phyloP scores from a whole-genome alignment of 2,329 filamentous ascomycete species.

The Purpureocillium lavendulum region DNA sequence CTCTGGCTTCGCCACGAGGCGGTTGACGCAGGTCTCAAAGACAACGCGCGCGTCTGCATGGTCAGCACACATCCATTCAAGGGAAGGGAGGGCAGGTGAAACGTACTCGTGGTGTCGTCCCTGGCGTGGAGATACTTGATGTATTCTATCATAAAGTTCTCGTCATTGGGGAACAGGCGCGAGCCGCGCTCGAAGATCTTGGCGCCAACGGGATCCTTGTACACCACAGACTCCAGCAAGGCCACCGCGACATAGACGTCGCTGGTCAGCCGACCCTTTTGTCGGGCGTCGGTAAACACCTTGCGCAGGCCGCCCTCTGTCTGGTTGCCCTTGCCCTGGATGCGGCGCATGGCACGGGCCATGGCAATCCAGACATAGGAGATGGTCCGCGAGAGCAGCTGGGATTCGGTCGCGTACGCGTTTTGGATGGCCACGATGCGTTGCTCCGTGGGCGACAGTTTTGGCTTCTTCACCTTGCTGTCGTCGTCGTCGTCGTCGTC shows the following conservation, averaged over 20 bases:
- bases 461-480: conserved; percentile 26
- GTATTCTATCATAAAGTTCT: conserved; percentile 89
- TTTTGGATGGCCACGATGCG: conserved; percentile 55
- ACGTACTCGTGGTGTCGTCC: conserved; percentile 87
- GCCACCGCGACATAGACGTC: conserved; percentile 94
- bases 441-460: conserved; percentile 53
- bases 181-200: conserved; percentile 95
- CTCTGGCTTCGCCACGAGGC: conserved; percentile 69
- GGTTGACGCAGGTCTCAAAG: conserved; percentile 88
- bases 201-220: conserved; percentile 84
- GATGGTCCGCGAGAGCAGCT: conserved; percentile 72
- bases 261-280: conserved; percentile 79
- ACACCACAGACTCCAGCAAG: conserved; percentile 89
- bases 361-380: conserved; percentile 93
- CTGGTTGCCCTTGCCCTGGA: conserved; percentile 71
- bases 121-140: conserved; percentile 88
- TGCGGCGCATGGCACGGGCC: conserved; percentile 86
- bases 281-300: conserved; percentile 82
- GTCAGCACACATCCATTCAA: conserved; percentile 9
- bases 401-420: conserved; percentile 63
- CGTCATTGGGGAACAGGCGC: conserved; percentile 88
- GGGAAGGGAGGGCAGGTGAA: no score
- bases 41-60: conserved; percentile 78
- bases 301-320: conserved; percentile 72
- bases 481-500: conserved; percentile 40